Conservation (phyloP, 805 yeast species). For the Cyberlindnera maclurae region DNA sequence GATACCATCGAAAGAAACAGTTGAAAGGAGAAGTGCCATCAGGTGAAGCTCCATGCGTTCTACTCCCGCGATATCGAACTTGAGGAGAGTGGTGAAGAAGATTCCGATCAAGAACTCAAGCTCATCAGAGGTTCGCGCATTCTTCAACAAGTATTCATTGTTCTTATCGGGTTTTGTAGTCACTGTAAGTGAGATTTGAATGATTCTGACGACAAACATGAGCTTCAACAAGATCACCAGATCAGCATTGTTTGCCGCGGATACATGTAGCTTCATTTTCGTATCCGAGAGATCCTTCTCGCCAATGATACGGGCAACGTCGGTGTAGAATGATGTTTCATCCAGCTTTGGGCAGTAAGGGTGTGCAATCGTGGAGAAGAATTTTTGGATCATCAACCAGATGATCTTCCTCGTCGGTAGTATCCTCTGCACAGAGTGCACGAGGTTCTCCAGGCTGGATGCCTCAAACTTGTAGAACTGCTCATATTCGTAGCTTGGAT, state of each 20-base stretch:
- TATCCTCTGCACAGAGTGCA: constrained; percentile 28
- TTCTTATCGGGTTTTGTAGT: constrained; percentile 12
- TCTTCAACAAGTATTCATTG: constrained; percentile 7
- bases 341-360: constrained; percentile 60
- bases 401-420: constrained; percentile 48
- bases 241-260: constrained; percentile 8
- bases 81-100: constrained; percentile 7
- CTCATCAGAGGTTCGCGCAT: constrained; percentile 10
- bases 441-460: constrained; percentile 10
- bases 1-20: constrained; percentile 9
- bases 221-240: constrained; percentile 9
- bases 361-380: constrained; percentile 33
- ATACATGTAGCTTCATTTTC: constrained; percentile 24
- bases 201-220: constrained; percentile 14
- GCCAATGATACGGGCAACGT: constrained; percentile 40
- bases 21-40: constrained; percentile 6
- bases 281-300: constrained; percentile 22
- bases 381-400: constrained; percentile 51
- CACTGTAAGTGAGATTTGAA: constrained; percentile 13
- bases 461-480: constrained; percentile 13
- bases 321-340: constrained; percentile 38
- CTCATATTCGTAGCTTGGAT: constrained; percentile 14
- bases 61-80: not conserved
- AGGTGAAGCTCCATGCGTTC: constrained; percentile 8
- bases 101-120: constrained; percentile 15